These are phyloP conservation scores for Rhizopogon roseolus DNA, from an alignment of 768 basidiomycete genomes.

Conservation along the genomic window DNA sequence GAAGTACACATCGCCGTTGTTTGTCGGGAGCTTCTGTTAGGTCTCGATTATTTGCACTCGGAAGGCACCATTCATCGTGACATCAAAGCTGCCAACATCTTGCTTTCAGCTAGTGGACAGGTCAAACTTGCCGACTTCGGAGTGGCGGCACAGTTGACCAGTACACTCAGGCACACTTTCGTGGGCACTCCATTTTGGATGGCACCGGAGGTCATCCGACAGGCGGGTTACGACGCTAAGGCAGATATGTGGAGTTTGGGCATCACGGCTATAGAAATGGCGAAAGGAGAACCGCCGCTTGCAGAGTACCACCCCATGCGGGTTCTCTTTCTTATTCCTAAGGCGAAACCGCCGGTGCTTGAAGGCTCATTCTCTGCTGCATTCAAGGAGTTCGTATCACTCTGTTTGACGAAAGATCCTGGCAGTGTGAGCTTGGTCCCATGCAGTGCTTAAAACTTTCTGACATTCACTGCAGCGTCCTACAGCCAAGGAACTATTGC, in stretches of 20 bases:
- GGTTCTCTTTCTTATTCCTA: conserved; percentile 95
- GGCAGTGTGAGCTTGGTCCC: conserved; percentile 45
- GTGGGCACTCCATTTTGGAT: conserved; percentile 98
- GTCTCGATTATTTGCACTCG: conserved; percentile 93
- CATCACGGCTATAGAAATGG: conserved; percentile 98
- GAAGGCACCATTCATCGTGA: conserved; percentile 98
- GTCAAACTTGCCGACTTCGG: conserved; percentile 99
- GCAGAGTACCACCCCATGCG: conserved; percentile 99
- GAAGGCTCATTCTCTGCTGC: conserved; percentile 80
- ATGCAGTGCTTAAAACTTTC: not conserved
- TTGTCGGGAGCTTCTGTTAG: conserved; percentile 87
- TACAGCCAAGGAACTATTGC: conserved; percentile 85
- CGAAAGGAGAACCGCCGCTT: conserved; percentile 93
- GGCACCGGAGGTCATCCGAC: conserved; percentile 97
- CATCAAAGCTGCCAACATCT: conserved; percentile 96
- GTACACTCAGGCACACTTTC: conserved; percentile 92
- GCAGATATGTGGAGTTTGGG: conserved; percentile 98
- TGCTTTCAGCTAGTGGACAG: conserved; percentile 84
- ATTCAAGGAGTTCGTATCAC: conserved; percentile 91
- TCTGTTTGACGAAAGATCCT: conserved; percentile 93
- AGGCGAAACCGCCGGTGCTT: conserved; percentile 87
- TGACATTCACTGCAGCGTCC: conserved; percentile 59
- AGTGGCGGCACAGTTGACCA: conserved; percentile 95
- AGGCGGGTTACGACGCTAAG: conserved; percentile 93
- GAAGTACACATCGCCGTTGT: conserved; percentile 95